Evolutionary conservation across 2,329 filamentous ascomycete species (phyloP), one percentile per base, ranked within the genome.

Genomic region (Monosporascus cannonballus): DNA sequence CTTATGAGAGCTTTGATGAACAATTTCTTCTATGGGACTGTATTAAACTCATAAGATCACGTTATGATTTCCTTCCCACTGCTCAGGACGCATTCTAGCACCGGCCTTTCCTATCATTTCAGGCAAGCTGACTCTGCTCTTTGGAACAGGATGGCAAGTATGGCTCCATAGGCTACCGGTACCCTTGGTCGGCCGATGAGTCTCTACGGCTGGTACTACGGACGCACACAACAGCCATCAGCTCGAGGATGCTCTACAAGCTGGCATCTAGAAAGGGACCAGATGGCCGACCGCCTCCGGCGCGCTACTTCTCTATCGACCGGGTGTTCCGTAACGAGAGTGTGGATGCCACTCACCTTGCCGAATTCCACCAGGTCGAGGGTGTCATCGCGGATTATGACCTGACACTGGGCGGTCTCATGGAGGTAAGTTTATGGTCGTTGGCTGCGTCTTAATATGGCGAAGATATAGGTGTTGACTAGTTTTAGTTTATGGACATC

Each of bases 271-370:
- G 88, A 67, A 91, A 89, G 54, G 87, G 89, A 15, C 89, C 90
- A 5, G 80, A 85, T 62, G 82, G 83, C 47, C 75, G 76, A 50
- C 79, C 80, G 47, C 81, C 79, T 17, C 80, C 83, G 37, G 91
- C 90, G n/a, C 86, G 92, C 56, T 97, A 96, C 77, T 99, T 99
- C 78, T 96, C 90, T 56, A 99, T 99, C 69, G 94, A 99, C 73
- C 85, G 94, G 51, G 94, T 99, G 56, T 99, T 99, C 86, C 85
- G 57, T 61, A 99, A 99, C 72, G 94, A 99, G 74, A 90, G 90
- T 3, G 92, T 99, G 54, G 94, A 99, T 67, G 92, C 92, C 15
- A 99, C 94, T 8, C 94, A 99, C 77, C 74, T 99, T 66, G 92
- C 91, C 39, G 94, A 99, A 72, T 99, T 99, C 80, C 94, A 99